A percentile compares a stretch with the other conserved stretches of the same genome.
phyloP scores from a whole-genome alignment of 1,284 basidiomycete genomes.

The Tilletia indica region DNA sequence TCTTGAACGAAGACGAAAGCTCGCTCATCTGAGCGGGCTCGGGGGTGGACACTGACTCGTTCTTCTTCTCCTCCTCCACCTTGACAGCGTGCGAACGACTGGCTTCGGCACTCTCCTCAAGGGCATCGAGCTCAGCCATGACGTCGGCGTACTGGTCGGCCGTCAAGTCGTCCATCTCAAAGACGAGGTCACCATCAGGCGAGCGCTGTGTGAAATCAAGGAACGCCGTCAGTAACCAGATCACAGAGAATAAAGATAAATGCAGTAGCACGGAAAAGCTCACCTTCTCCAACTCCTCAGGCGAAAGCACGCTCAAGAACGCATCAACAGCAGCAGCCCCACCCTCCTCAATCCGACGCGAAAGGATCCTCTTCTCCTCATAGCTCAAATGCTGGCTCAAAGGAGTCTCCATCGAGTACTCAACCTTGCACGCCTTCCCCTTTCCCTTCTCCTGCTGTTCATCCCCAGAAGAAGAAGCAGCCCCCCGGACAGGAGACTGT shows the following conservation, averaged over 20 bases:
- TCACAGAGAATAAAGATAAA: too few relatives aligned
- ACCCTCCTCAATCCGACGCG: conserved; percentile 13
- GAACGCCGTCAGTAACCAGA: too few relatives aligned
- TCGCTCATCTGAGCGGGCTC: conserved; percentile 15
- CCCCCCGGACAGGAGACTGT: neutral
- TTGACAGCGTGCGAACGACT: neutral
- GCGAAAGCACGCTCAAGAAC: conserved; percentile 12
- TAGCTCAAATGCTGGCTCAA: neutral
- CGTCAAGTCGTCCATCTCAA: conserved; percentile 18
- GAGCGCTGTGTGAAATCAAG: neutral
- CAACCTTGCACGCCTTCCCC: neutral
- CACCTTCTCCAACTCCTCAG: conserved; percentile 5
- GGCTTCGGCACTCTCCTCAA: neutral
- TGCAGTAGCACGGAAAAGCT: neutral
- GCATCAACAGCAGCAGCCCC: conserved; percentile 18
- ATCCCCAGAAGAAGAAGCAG: neutral
- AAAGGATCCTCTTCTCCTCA: conserved; percentile 18
- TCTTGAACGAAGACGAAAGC: conserved; percentile 7
- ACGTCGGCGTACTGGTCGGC: conserved; percentile 8
- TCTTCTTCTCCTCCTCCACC: neutral
- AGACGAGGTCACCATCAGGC: conserved; percentile 5
- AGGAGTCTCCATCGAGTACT: neutral
- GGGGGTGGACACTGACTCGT: neutral
- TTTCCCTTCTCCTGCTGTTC: neutral
- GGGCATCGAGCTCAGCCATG: conserved; percentile 16